Evolutionary conservation across 2,329 filamentous ascomycete species (phyloP), one percentile per base, ranked within the genome.

Genomic region (Cladosporium sphaerospermum): DNA sequence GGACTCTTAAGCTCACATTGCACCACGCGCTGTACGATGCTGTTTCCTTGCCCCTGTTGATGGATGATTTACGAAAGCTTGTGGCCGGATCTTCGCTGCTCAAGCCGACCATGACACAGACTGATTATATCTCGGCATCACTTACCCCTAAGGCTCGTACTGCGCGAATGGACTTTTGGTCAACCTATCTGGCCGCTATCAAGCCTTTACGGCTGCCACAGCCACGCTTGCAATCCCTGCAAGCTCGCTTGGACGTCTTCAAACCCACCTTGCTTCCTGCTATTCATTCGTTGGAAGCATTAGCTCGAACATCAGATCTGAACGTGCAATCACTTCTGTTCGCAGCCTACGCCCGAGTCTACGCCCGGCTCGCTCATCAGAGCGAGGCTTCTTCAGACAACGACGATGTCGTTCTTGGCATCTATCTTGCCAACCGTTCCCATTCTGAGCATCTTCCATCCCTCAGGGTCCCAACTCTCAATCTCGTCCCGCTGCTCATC

Each of bases 11-110:
- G 43, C 70, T 78, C 2, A 73, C 75, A 23, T 84, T 96, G 4
- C 90, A 96, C 57, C 91, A 97, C 66, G 87, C 88, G 0, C 75
- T 96, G 0, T 97, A 96, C 64, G 92, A 96, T 66, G 90, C 85
- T 5, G 77, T 95, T 55, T 93, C 88, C 61, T 73, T 96, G 4
- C 80, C 84, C 1, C 65, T 77, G 0, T 71, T 95, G 5, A 72
- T 89, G 18, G 64, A 76, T 11, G 69, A 78, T 39, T 69, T 85
- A 10, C 68, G 76, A 56, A 56, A 62, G 4, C 58, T 73, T 2
- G 34, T 83, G 67, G 70, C 70, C 61, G 54, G 48, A 23, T 16
- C 31, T 2, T 3, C 31, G 4, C 39, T 40, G 7, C 10, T 41
- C 2, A 19, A 14, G 11, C 39, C 52, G 9, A n/a, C 11, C 3